Evolutionary conservation across 163 green algal genomes (phyloP).

Genomic region (Scenedesmus sp.): DNA sequence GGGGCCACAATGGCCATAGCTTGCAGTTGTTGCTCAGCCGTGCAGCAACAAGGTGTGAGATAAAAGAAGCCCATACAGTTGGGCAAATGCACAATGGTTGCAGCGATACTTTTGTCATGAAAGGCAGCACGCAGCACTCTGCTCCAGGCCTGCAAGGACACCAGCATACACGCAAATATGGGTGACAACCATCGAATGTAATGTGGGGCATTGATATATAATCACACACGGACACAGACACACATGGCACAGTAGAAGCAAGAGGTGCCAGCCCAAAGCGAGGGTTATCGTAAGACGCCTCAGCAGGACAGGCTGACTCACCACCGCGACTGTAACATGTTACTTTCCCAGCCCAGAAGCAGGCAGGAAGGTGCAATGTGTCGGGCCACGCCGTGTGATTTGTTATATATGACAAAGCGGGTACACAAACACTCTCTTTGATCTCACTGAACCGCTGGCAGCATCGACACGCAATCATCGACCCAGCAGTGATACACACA

Average conservation of each 20-base stretch:
- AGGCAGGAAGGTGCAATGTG: background rate
- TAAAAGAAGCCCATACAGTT: background rate
- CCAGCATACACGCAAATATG: background rate
- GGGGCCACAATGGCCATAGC: background rate
- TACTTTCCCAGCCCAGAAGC: background rate
- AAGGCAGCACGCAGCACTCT: background rate
- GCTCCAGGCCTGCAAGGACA: background rate
- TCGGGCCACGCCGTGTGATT: background rate
- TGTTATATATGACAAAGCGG: background rate
- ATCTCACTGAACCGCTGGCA: background rate
- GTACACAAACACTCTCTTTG: background rate
- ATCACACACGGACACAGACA: background rate
- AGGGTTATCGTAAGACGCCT: background rate
- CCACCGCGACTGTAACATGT: background rate
- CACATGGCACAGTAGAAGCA: background rate
- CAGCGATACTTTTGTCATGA: background rate
- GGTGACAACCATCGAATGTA: background rate
- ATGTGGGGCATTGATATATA: background rate
- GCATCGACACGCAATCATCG: background rate
- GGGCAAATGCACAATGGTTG: background rate
- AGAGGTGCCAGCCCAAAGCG: background rate
- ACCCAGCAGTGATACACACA: conserved; percentile 5
- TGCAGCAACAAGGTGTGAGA: background rate
- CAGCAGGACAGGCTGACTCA: background rate
- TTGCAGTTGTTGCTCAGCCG: background rate